Evolutionary conservation across 129 eudicot species (phyloP).

Genomic region (Rutidosis leptorrhynchoides): DNA sequence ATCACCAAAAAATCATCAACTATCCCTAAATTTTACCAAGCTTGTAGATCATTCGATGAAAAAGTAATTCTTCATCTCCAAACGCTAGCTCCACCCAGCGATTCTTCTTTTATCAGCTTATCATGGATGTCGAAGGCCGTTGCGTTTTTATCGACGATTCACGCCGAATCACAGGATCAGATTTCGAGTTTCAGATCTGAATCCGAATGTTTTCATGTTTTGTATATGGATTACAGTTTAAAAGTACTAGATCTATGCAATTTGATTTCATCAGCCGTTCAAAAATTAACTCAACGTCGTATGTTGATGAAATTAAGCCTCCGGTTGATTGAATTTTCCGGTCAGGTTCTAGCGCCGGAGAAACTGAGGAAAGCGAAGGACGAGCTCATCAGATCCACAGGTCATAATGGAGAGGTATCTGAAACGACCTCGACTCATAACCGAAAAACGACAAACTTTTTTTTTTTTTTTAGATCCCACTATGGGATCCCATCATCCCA

Average conservation of each 20-base stretch:
- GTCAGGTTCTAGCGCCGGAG: conserved; percentile 26
- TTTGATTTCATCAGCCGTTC: conserved; percentile 35
- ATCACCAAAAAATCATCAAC: conserved; percentile 27
- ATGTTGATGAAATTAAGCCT: conserved; percentile 36
- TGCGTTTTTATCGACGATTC: conserved; percentile 30
- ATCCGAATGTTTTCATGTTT: conserved; percentile 20
- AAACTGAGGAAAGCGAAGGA: conserved; percentile 32
- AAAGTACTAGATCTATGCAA: conserved; percentile 42
- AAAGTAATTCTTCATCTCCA: conserved; percentile 33
- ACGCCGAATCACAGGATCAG: conserved; percentile 33
- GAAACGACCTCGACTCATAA: too few relatives aligned
- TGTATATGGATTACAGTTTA: conserved; percentile 42
- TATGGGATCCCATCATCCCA: too few relatives aligned
- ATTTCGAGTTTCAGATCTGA: conserved; percentile 35
- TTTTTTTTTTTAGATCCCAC: too few relatives aligned
- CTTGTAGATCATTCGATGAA: conserved; percentile 36
- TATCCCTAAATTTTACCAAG: conserved; percentile 14
- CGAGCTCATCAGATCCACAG: conserved; percentile 27
- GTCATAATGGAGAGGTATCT: not conserved
- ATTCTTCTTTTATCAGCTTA: conserved; percentile 29
- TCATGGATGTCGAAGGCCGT: conserved; percentile 42
- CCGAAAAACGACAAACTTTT: too few relatives aligned
- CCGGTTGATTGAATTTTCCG: conserved; percentile 26
- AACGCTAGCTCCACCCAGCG: conserved; percentile 21
- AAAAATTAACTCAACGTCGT: conserved; percentile 35